Base-by-base conservation (phyloP, 2,329 filamentous ascomycete genomes). In the Dryadomyces quercus-mongolicae region DNA sequence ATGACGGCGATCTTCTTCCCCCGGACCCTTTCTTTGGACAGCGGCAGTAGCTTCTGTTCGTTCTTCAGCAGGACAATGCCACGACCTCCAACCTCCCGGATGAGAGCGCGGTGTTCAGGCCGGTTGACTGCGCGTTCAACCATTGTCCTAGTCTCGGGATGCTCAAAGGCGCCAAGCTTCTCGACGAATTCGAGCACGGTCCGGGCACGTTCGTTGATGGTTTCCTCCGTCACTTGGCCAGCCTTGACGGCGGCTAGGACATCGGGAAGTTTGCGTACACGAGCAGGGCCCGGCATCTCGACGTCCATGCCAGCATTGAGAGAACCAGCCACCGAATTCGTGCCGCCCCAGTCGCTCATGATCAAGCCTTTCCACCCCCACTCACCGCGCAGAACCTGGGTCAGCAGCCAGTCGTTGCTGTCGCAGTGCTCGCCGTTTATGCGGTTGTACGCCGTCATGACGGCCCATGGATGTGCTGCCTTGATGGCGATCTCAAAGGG, bases 401-500 rank as follows among this genome's bases (percentile, higher is more conserved):
- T 75, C n/a, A 84, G 66, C 0, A 74, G 75, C 54, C 76, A 70
- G 15, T 64, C 67, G 59, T 82, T 78, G 72, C 79, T 75, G 58
- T 80, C 25, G 25, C 25, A 31, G 59, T 83, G 80, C 5, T 77
- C 66, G 5, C 82, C 82, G 63, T 86, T 86, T 60, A 86, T 67
- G 34, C 83, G 69, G 60, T 86, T 86, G 62, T 86, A 86, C 1
- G 81, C 81, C 5, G 78, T 77, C 83, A 86, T 86, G 47, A 86
- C 66, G 5, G 81, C 81, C 81, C 82, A 84, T 2, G 83, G 82
- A 54, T 84, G 81, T 15, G 82, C 80, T 59, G 86, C 81, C 47
- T 82, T 74, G 43, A 88, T 71, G 0, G 83, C 83, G 62, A 88
- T 86, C 67, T 88, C 84, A 59, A 88, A 88, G 0, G 85, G 85